Base-by-base conservation (phyloP, 2,329 filamentous ascomycete genomes). In the Pseudonectria buxi region DNA sequence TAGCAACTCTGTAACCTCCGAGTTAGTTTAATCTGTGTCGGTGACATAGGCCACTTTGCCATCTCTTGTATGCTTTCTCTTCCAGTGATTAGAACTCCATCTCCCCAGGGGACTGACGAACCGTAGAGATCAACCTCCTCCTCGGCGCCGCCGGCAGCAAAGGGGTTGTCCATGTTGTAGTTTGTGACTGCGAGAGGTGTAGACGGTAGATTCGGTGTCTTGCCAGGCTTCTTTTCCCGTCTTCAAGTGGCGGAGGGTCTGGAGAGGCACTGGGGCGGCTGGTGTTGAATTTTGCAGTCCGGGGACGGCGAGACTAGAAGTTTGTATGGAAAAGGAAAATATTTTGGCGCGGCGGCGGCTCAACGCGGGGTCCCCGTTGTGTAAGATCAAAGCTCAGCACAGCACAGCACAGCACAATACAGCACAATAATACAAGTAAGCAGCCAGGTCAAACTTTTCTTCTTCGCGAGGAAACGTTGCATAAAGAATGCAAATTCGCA, bases 1-100 rank as follows among this genome's bases (percentile, higher is more conserved):
- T 43, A 96, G 78, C 51, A 95, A 72, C 67, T 82, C 89, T 94
- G 56, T 28, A 36, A 26, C 26, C 46, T 11, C 24, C 24, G 29
- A 34, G 41, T 49, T 29, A 50, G 41, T 30, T 10, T 27, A 28
- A 14, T 22, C 9, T 22, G 5, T 9, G 5, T 22, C 18, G 18
- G 9, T 5, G 18, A 6, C 9, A 22, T 22, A 9, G 5, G 18
- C 18, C 18, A 9, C 18, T 5, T 9, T 22, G 5, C 18, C 18
- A 22, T 9, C 5, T 9, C 18, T 9, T n/a, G 11, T 24, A 6
- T 13, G 10, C 14, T 5, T 37, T 12, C 11, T 28, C 25, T 35
- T 26, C 28, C 16, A 14, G 32, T 29, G 28, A n/a, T n/a, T n/a
- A 22, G 30, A 40, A 27, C 10, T 26, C 10, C 7, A 15, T 14